Conservation (phyloP, 2,329 filamentous ascomycete genomes). For the Pyrenochaeta sp. region DNA sequence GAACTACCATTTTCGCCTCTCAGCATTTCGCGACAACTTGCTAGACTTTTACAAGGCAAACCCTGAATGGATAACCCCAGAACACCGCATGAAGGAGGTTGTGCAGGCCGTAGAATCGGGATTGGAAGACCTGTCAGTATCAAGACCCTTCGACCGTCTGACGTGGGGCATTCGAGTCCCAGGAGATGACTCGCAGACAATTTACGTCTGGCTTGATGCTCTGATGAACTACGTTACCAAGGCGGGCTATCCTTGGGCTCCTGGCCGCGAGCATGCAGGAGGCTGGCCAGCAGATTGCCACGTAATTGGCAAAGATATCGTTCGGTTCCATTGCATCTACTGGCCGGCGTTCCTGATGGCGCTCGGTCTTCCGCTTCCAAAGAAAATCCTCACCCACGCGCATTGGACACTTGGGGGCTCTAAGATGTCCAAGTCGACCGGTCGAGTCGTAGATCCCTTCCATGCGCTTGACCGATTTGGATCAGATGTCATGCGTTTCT, state of each 20-base stretch:
- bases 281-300: constrained; percentile 94
- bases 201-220: constrained; percentile 98
- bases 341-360: constrained; percentile 98
- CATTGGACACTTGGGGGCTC: constrained; percentile 93
- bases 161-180: constrained; percentile 92
- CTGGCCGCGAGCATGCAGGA: constrained; percentile 66
- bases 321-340: constrained; percentile 94
- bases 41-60: constrained; percentile 82
- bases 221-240: constrained; percentile 93
- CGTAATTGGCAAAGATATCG: constrained; percentile 94
- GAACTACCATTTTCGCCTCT: constrained; percentile 95
- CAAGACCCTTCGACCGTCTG: constrained; percentile 78
- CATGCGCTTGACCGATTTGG: constrained; percentile 90
- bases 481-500: constrained; percentile 87
- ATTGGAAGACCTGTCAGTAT: constrained; percentile 88
- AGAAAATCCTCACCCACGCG: constrained; percentile 83
- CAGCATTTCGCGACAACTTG: constrained; percentile 79
- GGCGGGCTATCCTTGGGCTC: constrained; percentile 83
- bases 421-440: constrained; percentile 97
- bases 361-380: constrained; percentile 78
- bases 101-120: constrained; percentile 78
- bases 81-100: constrained; percentile 77
- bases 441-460: constrained; percentile 95
- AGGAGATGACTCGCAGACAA: constrained; percentile 83
- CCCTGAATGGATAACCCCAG: constrained; percentile 78